Conservation (phyloP, 2,329 filamentous ascomycete genomes). For the Xylariaceae sp. region DNA sequence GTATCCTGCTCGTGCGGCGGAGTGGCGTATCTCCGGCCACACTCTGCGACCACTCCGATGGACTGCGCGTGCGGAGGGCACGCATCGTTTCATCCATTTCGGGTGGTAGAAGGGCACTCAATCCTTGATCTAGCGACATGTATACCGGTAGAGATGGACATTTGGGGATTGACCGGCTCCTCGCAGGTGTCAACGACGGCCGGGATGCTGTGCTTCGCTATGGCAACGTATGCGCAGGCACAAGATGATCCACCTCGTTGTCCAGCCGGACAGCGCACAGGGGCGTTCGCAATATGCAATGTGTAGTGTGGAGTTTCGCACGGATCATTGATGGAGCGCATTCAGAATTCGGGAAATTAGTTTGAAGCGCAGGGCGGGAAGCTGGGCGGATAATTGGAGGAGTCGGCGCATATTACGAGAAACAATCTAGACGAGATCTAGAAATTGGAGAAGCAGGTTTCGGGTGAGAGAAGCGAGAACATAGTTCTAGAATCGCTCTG, state of each 20-base stretch:
- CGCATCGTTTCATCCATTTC: constrained; percentile 45
- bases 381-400: constrained; percentile 21
- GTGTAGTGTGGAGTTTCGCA: constrained; percentile 22
- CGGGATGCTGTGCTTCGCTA: constrained; percentile 22
- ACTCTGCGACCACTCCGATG: constrained; percentile 34
- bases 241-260: constrained; percentile 24
- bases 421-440: constrained; percentile 16
- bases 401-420: constrained; percentile 26
- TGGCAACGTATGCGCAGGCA: constrained; percentile 21
- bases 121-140: constrained; percentile 42
- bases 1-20: constrained; percentile 22
- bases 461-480: constrained; percentile 11
- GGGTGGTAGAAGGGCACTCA: constrained; percentile 42
- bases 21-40: constrained; percentile 30
- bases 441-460: constrained; percentile 15
- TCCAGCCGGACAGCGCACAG: constrained; percentile 21
- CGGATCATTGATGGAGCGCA: constrained; percentile 27
- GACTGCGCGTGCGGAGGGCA: constrained; percentile 37
- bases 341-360: constrained; percentile 20
- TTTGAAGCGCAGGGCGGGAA: constrained; percentile 15
- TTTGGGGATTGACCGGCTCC: constrained; percentile 25
- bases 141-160: constrained; percentile 32
- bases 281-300: constrained; percentile 24
- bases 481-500: constrained; percentile 10
- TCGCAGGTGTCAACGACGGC: constrained; percentile 20